Percentiles rank a stretch among this genome's conserved stretches.
Evolutionary conservation across 1,284 basidiomycete species (phyloP).

Genomic region (Irpex sp.): DNA sequence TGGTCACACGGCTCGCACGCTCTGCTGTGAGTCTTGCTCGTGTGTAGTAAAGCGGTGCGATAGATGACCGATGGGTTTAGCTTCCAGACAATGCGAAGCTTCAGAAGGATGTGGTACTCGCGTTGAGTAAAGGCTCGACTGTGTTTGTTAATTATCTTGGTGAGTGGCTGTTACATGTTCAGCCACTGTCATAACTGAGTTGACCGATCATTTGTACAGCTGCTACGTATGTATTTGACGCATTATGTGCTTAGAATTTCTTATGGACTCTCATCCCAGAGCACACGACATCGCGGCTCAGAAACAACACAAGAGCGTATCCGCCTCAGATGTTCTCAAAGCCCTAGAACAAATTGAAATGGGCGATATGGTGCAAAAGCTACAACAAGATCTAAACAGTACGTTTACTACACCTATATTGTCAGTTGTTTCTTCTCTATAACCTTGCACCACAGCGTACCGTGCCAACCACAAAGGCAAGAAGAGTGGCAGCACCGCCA

Average conservation of each 20-base stretch:
- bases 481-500: conserved; percentile 42
- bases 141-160: conserved; percentile 91
- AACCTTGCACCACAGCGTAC: conserved; percentile 41
- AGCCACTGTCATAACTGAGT: neutral
- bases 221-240: conserved; percentile 52
- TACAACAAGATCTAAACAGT: conserved; percentile 77
- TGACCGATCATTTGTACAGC: conserved; percentile 35
- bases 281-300: conserved; percentile 84
- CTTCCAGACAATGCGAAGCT: conserved; percentile 82
- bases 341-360: conserved; percentile 82
- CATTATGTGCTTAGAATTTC: neutral
- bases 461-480: conserved; percentile 54
- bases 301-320: conserved; percentile 86
- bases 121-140: conserved; percentile 81
- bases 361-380: conserved; percentile 63
- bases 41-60: neutral
- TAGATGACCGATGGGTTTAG: conserved; percentile 34
- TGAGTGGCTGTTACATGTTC: conserved; percentile 32
- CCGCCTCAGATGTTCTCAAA: conserved; percentile 84
- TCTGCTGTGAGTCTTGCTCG: conserved; percentile 46
- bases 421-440: neutral
- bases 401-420: neutral
- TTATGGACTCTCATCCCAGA: conserved; percentile 32
- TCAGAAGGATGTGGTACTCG: conserved; percentile 82
- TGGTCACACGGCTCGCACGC: conserved; percentile 83